phyloP scores from a whole-genome alignment of 176 grass and related monocot genomes.

The Triticum timopheevii region DNA sequence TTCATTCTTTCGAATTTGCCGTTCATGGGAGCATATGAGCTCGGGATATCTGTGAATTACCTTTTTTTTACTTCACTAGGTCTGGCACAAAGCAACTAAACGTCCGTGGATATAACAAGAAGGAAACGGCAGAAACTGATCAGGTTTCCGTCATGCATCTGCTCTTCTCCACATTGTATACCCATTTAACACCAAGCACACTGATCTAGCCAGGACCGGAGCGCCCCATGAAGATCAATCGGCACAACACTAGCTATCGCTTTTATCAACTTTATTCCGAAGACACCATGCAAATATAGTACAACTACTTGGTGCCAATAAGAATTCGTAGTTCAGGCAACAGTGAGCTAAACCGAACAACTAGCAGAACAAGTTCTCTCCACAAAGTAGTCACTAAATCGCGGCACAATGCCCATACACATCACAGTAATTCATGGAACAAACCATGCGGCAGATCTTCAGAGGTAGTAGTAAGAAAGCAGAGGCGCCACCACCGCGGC shows the following conservation, averaged over 20 bases:
- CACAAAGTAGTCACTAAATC: slow-evolving; percentile 25
- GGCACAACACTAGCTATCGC: background rate
- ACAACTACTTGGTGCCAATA: slow-evolving; percentile 1
- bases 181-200: background rate
- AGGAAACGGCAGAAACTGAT: too few relatives aligned
- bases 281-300: background rate
- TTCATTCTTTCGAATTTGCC: too few relatives aligned
- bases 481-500: background rate
- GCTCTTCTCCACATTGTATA: background rate
- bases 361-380: background rate
- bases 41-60: too few relatives aligned
- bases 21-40: too few relatives aligned
- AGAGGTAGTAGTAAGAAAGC: slow-evolving; percentile 38
- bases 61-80: too few relatives aligned
- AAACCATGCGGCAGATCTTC: background rate
- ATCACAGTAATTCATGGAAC: background rate
- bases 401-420: slow-evolving; percentile 11
- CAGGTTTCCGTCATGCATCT: background rate
- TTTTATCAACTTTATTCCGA: background rate
- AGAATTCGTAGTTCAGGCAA: background rate
- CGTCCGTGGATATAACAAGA: too few relatives aligned
- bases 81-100: too few relatives aligned
- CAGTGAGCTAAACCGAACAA: background rate
- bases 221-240: background rate
- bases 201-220: too few relatives aligned